phyloP scores from a whole-genome alignment of 768 basidiomycete species.

The Trametes cubensis region DNA sequence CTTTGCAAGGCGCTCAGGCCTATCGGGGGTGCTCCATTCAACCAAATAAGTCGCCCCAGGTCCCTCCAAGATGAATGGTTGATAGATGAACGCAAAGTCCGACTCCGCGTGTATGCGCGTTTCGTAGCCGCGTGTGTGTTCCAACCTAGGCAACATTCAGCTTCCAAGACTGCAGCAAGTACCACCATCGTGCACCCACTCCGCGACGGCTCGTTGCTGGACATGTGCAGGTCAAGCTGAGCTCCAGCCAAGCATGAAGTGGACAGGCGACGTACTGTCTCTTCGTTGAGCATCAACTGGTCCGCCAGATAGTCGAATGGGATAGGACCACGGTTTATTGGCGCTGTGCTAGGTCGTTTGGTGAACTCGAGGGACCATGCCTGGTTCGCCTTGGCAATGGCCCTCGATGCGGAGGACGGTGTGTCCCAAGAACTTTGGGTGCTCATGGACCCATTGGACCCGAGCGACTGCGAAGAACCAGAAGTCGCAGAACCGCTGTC shows the following conservation, averaged over 20 bases:
- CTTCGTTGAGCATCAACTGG: slow-evolving; percentile 41
- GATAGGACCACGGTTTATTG: slow-evolving; percentile 38
- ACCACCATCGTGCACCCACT: background rate
- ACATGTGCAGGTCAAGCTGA: slow-evolving; percentile 26
- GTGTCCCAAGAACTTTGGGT: background rate
- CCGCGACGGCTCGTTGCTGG: slow-evolving; percentile 22
- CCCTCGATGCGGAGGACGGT: slow-evolving; percentile 1
- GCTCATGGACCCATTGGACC: background rate
- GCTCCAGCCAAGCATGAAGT: background rate
- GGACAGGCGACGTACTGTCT: slow-evolving; percentile 40
- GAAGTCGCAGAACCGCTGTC: background rate
- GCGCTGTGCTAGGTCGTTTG: slow-evolving; percentile 41
- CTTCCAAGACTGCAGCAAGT: slow-evolving; percentile 18
- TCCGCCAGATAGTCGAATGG: slow-evolving; percentile 32
- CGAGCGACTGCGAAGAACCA: background rate
- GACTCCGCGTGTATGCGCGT: slow-evolving; percentile 45
- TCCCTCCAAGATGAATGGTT: slow-evolving; percentile 58
- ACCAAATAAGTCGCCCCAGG: slow-evolving; percentile 47
- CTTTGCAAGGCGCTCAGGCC: slow-evolving; percentile 37
- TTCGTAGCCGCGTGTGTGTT: slow-evolving; percentile 37
- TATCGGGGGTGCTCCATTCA: slow-evolving; percentile 50
- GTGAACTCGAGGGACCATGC: slow-evolving; percentile 44
- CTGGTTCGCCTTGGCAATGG: background rate
- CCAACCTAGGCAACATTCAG: slow-evolving; percentile 24
- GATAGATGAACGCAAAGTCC: slow-evolving; percentile 52